Conservation (phyloP, 176 grass and related monocot species). For the Metroxylon sagu region DNA sequence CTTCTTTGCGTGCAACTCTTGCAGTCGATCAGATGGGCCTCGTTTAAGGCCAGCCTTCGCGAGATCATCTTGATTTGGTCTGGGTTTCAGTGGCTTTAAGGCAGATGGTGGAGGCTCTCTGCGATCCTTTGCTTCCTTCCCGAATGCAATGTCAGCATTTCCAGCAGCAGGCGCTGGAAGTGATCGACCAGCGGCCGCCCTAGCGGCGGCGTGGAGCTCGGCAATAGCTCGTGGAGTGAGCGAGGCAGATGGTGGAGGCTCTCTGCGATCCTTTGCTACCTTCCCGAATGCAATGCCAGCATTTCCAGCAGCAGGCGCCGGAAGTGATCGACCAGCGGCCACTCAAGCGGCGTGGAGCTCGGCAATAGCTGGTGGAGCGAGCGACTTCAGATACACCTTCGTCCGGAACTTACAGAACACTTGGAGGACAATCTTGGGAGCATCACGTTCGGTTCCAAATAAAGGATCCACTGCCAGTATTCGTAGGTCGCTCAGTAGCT, state of each 20-base stretch:
- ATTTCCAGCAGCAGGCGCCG: neutral
- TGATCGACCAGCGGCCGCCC: neutral
- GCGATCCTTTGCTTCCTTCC: slow-evolving; percentile 2
- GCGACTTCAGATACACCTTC: slow-evolving; percentile 63
- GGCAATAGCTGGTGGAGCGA: slow-evolving; percentile 22
- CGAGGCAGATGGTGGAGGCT: no score
- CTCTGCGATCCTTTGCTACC: slow-evolving; percentile 6
- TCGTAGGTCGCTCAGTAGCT: slow-evolving; percentile 50
- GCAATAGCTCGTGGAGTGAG: slow-evolving; percentile 27
- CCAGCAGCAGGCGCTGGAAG: neutral
- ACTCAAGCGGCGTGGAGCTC: neutral
- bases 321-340: neutral
- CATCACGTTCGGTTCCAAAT: slow-evolving; percentile 31
- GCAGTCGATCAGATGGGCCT: slow-evolving; percentile 45
- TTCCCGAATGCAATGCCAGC: slow-evolving; percentile 8
- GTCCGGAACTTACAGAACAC: slow-evolving; percentile 69
- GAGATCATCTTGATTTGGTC: slow-evolving; percentile 27
- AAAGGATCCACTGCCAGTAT: slow-evolving; percentile 55
- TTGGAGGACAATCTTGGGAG: slow-evolving; percentile 31
- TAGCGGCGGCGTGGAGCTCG: neutral
- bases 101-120: slow-evolving; percentile 1
- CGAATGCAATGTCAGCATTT: slow-evolving; percentile 4
- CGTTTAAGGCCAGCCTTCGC: slow-evolving; percentile 44
- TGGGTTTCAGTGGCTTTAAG: slow-evolving; percentile 30
- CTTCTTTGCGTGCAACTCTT: slow-evolving; percentile 58